These are phyloP conservation scores for Coccomyxa sp. DNA, from an alignment of 139 green algal species.

Conservation along the genomic window DNA sequence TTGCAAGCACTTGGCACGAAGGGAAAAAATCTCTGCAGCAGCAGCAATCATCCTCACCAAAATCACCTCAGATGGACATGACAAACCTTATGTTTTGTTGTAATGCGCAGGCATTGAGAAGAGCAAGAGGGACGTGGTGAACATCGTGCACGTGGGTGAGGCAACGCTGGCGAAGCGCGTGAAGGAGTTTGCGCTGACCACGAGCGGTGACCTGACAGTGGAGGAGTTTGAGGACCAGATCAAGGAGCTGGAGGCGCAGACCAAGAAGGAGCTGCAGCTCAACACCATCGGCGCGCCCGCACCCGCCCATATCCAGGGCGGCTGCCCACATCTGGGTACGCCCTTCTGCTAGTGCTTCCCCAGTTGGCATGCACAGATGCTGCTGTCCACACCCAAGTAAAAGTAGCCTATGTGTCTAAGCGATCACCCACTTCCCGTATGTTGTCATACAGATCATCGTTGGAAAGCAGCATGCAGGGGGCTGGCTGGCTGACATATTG, in stretches of 20 bases:
- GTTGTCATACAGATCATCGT: not conserved
- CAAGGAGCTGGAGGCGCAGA: conserved; percentile 6
- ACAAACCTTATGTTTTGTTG: not conserved
- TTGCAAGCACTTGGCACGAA: no score
- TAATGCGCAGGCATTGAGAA: conserved; percentile 40
- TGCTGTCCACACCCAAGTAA: not conserved
- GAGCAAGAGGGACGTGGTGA: conserved; percentile 71
- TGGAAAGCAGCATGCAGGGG: not conserved
- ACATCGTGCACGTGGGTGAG: conserved; percentile 89
- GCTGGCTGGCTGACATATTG: not conserved
- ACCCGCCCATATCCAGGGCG: conserved; percentile 6
- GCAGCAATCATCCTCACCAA: not conserved
- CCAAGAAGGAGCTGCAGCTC: conserved; percentile 10
- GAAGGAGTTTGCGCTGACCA: conserved; percentile 74
- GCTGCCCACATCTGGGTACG: conserved; percentile 26
- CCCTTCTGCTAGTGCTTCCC: not conserved
- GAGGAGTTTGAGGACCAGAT: conserved; percentile 52
- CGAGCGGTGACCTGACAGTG: conserved; percentile 47
- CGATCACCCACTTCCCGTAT: not conserved
- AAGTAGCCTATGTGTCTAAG: not conserved
- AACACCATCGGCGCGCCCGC: not conserved
- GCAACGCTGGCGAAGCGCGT: conserved; percentile 80
- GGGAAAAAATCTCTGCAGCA: not conserved
- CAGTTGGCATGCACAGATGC: not conserved
- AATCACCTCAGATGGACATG: not conserved